A percentile compares a stretch with the other conserved stretches of the same genome.
These are phyloP conservation scores for Carex pumila DNA, from an alignment of 176 grass and related monocot species.

Conservation along the genomic window DNA sequence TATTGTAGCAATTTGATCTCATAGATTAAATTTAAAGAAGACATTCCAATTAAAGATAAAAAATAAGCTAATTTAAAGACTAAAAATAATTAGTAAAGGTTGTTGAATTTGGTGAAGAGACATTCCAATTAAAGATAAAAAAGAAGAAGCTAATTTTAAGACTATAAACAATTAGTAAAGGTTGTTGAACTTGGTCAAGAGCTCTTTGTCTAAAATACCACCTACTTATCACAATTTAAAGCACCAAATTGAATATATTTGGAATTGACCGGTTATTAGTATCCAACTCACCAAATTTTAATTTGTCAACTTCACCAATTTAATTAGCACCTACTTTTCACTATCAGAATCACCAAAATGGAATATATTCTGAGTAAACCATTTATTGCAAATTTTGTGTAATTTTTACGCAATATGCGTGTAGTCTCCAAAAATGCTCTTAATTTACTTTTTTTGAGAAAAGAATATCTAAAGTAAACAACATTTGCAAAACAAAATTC, in stretches of 20 bases:
- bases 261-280: background rate
- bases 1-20: background rate
- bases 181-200: background rate
- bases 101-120: background rate
- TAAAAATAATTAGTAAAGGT: background rate
- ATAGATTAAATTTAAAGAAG: background rate
- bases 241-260: background rate
- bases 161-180: background rate
- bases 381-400: background rate
- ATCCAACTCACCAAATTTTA: background rate
- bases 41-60: background rate
- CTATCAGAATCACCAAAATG: background rate
- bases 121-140: background rate
- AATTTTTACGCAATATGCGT: background rate
- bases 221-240: background rate
- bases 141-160: background rate
- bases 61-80: background rate
- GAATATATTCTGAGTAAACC: background rate
- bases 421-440: background rate
- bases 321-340: background rate
- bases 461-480: background rate
- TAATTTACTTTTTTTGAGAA: background rate
- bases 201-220: background rate
- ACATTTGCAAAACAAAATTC: background rate
- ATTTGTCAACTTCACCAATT: background rate